Evolutionary conservation across 352 stramenopile genomes (phyloP), one percentile per base, ranked within the genome.

Genomic region (Pythium vanterpoolii): DNA sequence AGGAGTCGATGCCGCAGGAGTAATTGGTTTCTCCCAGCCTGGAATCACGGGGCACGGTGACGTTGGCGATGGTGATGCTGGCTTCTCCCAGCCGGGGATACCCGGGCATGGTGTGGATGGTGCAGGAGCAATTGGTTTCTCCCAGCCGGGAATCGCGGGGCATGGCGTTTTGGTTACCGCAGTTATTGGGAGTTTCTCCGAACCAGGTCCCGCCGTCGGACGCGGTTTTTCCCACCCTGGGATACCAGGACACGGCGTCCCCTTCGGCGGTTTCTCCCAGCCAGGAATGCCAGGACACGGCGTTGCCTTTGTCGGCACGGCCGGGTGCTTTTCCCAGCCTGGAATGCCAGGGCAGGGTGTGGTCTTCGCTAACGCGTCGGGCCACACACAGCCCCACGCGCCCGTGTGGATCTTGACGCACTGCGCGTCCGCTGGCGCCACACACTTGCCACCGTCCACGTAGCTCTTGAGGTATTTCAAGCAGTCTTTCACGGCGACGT

Each of bases 331-430:
- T 28, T 58, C 60, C 44, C 45, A 60, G 4, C 53, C 61, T 26
- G 53, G 61, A 30, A 68, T 34, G 16, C 42, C 61, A 8, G 53
- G 45, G 48, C 38, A 62, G 11, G 69, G 63, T 7, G 64, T 70
- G 18, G 38, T 16, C 40, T 57, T 57, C 21, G 50, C 14, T 4
- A 52, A 16, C 56, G 48, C 42, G 47, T 61, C 69, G 5, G 31
- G 38, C 46, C 54, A 87, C 30, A 87, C 76, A 43, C 83, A 92
- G 10, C 83, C 83, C 79, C 77, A 89, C 4, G 76, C 83, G 28
- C 78, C 80, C n/a, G 77, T 89, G 53, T 82, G 73, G 52, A 90
- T 82, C 69, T 79, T 87, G n/a, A 57, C 27, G 46, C 77, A 90
- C 34, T 61, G 51, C 0, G 77, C 76, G 36, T 90, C 67, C n/a